Base-by-base conservation (phyloP, 2,329 filamentous ascomycete genomes). In the Penicillium sp. region DNA sequence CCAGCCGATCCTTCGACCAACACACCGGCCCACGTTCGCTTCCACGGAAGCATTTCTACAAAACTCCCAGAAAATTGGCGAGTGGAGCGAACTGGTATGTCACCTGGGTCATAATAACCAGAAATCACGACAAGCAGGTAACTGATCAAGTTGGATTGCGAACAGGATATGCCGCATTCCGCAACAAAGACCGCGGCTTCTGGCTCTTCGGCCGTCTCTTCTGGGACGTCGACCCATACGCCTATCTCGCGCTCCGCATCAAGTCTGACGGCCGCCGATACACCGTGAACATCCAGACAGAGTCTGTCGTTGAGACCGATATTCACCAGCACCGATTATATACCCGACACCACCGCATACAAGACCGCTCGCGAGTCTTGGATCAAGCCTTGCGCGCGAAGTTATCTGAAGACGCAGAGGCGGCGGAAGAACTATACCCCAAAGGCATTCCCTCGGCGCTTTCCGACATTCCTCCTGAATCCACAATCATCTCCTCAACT, bases 211-310 rank as follows among this genome's bases (percentile, higher is more conserved):
- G 94, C 40, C 88, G 87, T 53, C 81, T 89, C 31, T 78, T 91
- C 22, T 97, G 91, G 90, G 88, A 97, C 70, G 88, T 97, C 50
- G 92, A 96, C 67, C 87, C 89, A 2, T 97, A 96, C 75, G 79
- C 83, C 12, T 97, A 92, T 74, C 86, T 99, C 9, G 93, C 91
- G 0, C 75, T 99, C 68, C 88, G 92, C 14, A 82, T 99, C 65
- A 94, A 92, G 73, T 93, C 90, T 3, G 94, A 97, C 70, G 92
- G 92, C 15, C 82, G 94, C 56, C 89, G 90, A 67, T 99, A 97
- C 78, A 90, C 96, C 55, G 85, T 99, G 67, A 99, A 99, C 74
- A 79, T 99, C 15, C 94, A 97, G 78, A 96, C 92, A 3, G 93
- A 99, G 70, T 90, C 89, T 1, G 87, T 99, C 53, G 90, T 96